phyloP scores from a whole-genome alignment of 805 yeast genomes.

The Saturnispora diversa region DNA sequence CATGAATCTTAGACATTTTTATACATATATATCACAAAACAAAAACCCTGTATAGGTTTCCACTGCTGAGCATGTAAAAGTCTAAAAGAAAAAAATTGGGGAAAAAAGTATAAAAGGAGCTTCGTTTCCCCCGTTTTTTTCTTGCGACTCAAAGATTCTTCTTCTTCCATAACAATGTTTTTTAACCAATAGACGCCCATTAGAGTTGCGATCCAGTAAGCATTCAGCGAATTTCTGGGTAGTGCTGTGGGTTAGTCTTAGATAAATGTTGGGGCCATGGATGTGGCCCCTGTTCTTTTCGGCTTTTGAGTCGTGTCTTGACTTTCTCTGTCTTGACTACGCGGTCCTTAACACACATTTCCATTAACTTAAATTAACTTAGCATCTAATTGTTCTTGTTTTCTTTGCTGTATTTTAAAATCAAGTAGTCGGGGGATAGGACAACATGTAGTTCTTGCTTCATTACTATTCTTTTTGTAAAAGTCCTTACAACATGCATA shows the following conservation, averaged over 20 bases:
- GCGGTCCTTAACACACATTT: constrained; percentile 72
- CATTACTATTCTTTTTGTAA: constrained; percentile 52
- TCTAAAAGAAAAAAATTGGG: no score
- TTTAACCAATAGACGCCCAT: constrained; percentile 65
- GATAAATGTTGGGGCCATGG: constrained; percentile 36
- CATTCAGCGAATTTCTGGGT: constrained; percentile 37
- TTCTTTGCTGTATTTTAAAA: constrained; percentile 59
- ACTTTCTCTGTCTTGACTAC: constrained; percentile 38
- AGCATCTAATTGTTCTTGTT: constrained; percentile 52
- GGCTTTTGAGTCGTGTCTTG: constrained; percentile 50
- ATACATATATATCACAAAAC: no score
- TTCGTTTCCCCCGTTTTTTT: not conserved
- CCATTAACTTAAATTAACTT: constrained; percentile 24
- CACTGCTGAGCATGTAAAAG: constrained; percentile 2
- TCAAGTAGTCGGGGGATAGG: constrained; percentile 59
- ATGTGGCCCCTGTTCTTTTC: constrained; percentile 34
- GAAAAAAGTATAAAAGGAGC: constrained; percentile 15
- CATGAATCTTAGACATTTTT: no score
- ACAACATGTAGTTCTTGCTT: constrained; percentile 65
- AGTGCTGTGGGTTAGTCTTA: constrained; percentile 93
- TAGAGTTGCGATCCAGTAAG: constrained; percentile 59
- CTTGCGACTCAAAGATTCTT: not conserved
- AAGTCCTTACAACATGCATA: constrained; percentile 69
- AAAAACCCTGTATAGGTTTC: constrained; percentile 3
- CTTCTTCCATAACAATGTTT: constrained; percentile 25